A percentile compares a stretch with the other conserved stretches of the same genome.
Evolutionary conservation across 192 early-diverging fungal genomes (phyloP).

Genomic region (Spizellomyces punctatus): DNA sequence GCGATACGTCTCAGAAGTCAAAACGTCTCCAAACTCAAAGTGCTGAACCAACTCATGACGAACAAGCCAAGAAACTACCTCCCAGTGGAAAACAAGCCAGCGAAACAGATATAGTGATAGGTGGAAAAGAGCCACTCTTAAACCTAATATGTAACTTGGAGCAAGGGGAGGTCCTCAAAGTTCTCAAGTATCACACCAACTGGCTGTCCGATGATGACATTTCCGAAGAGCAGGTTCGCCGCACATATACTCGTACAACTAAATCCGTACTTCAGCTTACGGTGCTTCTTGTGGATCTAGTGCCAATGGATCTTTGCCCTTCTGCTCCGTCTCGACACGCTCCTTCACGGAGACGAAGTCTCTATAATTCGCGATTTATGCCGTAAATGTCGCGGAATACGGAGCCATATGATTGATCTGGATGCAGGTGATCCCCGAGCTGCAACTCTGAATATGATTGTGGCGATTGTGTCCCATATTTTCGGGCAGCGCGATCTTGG

Average conservation of each 20-base stretch:
- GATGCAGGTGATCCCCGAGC: constrained; percentile 21
- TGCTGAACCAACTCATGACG: neutral
- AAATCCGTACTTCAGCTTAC: too few relatives aligned
- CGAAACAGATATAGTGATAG: too few relatives aligned
- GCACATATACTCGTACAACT: too few relatives aligned
- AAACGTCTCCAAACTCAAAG: neutral
- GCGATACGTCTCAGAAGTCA: neutral
- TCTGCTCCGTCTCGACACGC: constrained; percentile 18
- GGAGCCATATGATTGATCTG: constrained; percentile 2
- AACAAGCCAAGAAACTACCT: neutral
- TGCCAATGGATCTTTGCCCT: constrained; percentile 39
- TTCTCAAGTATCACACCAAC: constrained; percentile 9
- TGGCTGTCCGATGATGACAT: constrained; percentile 16
- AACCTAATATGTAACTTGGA: constrained; percentile 7
- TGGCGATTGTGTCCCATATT: constrained; percentile 20
- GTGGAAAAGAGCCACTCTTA: neutral
- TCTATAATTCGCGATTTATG: constrained; percentile 25
- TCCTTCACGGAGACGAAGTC: constrained; percentile 30
- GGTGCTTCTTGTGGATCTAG: neutral
- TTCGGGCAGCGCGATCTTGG: constrained; percentile 34
- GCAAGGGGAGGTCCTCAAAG: constrained; percentile 15
- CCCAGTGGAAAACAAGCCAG: too few relatives aligned
- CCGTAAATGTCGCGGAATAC: constrained; percentile 19
- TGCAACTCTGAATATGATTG: constrained; percentile 32
- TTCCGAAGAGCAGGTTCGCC: constrained; percentile 13